Conservation (phyloP, 2,329 filamentous ascomycete genomes). For the Fonsecaea multimorphosa region DNA sequence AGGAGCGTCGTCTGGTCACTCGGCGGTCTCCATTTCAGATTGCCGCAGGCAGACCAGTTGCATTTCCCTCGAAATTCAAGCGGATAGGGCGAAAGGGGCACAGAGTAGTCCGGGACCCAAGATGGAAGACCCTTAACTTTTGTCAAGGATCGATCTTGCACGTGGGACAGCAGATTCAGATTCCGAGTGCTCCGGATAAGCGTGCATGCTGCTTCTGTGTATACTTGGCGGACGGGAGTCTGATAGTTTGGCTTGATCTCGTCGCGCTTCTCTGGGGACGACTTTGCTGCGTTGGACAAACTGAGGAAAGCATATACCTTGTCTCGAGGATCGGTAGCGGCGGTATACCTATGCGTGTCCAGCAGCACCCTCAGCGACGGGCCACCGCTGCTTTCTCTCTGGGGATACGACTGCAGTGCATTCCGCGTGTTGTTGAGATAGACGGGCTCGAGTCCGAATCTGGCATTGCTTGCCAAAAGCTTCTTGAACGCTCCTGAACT, state of each 20-base stretch:
- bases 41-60: conserved; percentile 19
- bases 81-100: conserved; percentile 14
- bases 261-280: background rate
- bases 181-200: conserved; percentile 6
- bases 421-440: conserved; percentile 19
- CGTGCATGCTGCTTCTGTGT: conserved; percentile 17
- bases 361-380: conserved; percentile 14
- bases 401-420: conserved; percentile 10
- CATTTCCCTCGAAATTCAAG: conserved; percentile 20
- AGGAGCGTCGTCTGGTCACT: conserved; percentile 1
- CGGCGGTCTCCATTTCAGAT: conserved; percentile 14
- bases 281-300: conserved; percentile 1
- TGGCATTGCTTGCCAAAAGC: conserved; percentile 12
- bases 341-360: conserved; percentile 19
- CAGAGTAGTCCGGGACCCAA: conserved; percentile 22
- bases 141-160: conserved; percentile 15
- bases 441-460: conserved; percentile 18
- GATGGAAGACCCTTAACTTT: conserved; percentile 19
- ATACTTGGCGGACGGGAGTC: conserved; percentile 13
- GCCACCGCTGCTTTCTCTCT: background rate
- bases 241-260: conserved; percentile 20
- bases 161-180: conserved; percentile 17
- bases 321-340: conserved; percentile 18
- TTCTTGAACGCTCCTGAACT: conserved; percentile 10
- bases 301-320: conserved; percentile 23